Percentiles rank a stretch among this genome's conserved stretches.
Evolutionary conservation across 139 green algal genomes (phyloP).

Genomic region (Protoeuglena noctilucae): DNA sequence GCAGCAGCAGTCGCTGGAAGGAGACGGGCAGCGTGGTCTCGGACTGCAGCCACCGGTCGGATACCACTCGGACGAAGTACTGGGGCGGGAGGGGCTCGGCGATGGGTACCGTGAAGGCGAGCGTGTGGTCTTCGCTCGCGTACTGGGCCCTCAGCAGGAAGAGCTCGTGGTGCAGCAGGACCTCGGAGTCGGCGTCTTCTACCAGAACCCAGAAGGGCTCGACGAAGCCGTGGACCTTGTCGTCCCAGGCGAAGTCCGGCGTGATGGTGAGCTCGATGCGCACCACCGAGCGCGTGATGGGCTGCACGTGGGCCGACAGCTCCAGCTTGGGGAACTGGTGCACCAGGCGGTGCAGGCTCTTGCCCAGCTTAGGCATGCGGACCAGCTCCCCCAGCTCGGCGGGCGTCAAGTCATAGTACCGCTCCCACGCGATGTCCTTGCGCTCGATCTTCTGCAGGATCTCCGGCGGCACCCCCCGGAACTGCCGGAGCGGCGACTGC

Average conservation of each 20-base stretch:
- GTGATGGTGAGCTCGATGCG: constrained; percentile 93
- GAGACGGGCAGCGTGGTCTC: constrained; percentile 70
- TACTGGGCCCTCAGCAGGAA: constrained; percentile 76
- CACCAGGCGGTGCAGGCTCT: constrained; percentile 80
- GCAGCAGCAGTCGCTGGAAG: constrained; percentile 88
- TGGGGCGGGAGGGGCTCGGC: constrained; percentile 87
- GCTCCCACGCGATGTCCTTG: constrained; percentile 90
- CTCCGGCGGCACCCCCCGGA: constrained; percentile 54
- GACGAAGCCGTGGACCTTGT: constrained; percentile 58
- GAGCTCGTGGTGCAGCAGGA: constrained; percentile 85
- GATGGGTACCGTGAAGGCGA: constrained; percentile 89
- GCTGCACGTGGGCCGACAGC: constrained; percentile 82
- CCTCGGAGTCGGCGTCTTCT: constrained; percentile 78
- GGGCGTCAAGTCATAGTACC: constrained; percentile 83
- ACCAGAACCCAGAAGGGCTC: constrained; percentile 95
- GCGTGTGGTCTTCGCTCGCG: constrained; percentile 60
- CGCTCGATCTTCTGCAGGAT: constrained; percentile 49
- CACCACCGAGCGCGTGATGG: constrained; percentile 80
- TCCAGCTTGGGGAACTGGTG: constrained; percentile 91
- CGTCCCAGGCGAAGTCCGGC: constrained; percentile 92
- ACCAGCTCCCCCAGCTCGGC: constrained; percentile 88
- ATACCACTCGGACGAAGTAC: constrained; percentile 84
- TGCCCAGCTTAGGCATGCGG: constrained; percentile 85
- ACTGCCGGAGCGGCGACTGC: constrained; percentile 80
- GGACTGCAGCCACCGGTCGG: constrained; percentile 70